Evolutionary conservation across 352 stramenopile genomes (phyloP).

Genomic region (Phytophthora pisi): DNA sequence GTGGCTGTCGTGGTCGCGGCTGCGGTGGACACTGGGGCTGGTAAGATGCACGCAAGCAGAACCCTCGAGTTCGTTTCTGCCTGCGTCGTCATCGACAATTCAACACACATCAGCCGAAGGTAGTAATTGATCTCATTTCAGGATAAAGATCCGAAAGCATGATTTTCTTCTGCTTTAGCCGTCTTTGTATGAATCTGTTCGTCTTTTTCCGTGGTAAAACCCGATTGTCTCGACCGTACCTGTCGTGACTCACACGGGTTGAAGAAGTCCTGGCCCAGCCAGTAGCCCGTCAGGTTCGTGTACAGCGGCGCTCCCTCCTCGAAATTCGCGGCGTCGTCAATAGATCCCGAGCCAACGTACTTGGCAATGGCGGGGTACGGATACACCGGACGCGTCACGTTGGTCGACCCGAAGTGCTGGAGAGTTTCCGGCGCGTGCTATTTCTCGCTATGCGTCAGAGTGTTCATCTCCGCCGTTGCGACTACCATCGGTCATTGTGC

Average conservation of each 20-base stretch:
- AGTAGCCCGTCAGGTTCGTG: conserved; percentile 37
- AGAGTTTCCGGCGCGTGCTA: conserved; percentile 6
- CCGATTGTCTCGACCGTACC: too few species aligned
- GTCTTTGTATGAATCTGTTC: too few species aligned
- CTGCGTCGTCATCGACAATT: too few species aligned
- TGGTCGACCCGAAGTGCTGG: conserved; percentile 12
- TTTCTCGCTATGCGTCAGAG: background rate
- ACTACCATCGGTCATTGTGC: background rate
- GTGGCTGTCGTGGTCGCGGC: too few species aligned
- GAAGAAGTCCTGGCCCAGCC: conserved; percentile 39
- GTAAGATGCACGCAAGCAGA: too few species aligned
- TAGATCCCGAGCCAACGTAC: conserved; percentile 32
- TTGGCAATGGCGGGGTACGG: conserved; percentile 37
- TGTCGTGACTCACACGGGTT: conserved; percentile 6
- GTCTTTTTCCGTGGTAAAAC: too few species aligned
- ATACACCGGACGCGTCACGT: conserved; percentile 34
- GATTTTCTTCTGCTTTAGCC: too few species aligned
- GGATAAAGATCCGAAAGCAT: too few species aligned
- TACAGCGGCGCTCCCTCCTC: conserved; percentile 37
- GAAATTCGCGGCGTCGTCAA: conserved; percentile 37
- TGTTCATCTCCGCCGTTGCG: background rate
- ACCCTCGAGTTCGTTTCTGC: too few species aligned
- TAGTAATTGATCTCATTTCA: too few species aligned
- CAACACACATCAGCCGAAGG: too few species aligned
- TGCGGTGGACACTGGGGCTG: too few species aligned